Base-by-base conservation (phyloP, 345 rosid genomes). In the Murraya koenigii region DNA sequence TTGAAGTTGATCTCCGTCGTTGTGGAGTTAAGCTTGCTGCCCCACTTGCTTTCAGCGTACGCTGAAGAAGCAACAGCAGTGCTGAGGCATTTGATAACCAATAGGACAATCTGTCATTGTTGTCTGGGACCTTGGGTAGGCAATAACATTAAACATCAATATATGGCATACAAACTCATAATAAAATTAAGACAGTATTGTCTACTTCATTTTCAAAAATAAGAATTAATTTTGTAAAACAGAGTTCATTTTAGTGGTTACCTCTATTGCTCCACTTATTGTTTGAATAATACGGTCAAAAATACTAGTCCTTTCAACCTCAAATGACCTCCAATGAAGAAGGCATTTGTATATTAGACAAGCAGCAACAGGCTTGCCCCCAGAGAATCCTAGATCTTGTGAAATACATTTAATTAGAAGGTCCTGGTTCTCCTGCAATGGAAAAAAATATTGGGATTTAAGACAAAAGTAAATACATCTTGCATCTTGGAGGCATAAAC, bases 1-100 rank as follows among this genome's bases (percentile, higher is more conserved):
- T 79, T 71, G 98, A 84, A 58, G 87, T 58, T 52, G 89, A 72
- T 80, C 97, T 88, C 70, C 95, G 91, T 76, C 98, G 83, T 35
- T 87, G 87, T 47, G 98, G 94, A 78, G 94, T 85, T 82, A 87
- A 80, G 80, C 84, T 91, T 70, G 92, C 89, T 49, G 93, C 85
- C 52, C 92, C 95, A 82, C 88, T 91, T n/a, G 96, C 92, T 88
- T 93, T 95, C 28, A 93, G 89, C 1, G 94, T 93, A 71, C 92
- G 95, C 86, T 94, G 95, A 69, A 96, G 92, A 66, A 96, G 89
- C 81, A 90, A 78, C 75, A 94, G 81, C 81, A 96, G 78, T 72
- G 97, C 89, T n/a, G 97, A 90, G 35, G 93, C 83, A 84, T 96
- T 96, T 67, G 97, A 96, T 84, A 96, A 83, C 99, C 99, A 96